Base-by-base conservation (phyloP, 345 rosid species). In the Corymbia maculata region DNA sequence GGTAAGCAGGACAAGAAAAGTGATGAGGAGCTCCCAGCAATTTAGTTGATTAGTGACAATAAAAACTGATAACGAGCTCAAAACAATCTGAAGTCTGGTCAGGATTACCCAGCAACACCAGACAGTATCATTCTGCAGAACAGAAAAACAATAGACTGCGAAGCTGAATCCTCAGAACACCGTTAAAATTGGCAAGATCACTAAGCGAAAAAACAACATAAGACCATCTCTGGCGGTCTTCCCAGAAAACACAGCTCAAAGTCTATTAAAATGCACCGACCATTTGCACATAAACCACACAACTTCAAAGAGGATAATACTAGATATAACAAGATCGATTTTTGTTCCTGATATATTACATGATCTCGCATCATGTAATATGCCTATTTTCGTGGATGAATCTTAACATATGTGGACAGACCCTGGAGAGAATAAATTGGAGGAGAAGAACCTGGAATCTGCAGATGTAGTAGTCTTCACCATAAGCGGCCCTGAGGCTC, bases 401-500 rank as follows among this genome's bases (percentile, higher is more conserved):
- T 70, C 42, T 70, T 70, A 70, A 45, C 45, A 8, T 16, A 17
- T 0, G 13, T 70, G 80, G 49, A 16, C 10, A 19, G 79, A 32
- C 45, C 22, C 79, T 28, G 22, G 16, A 68, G 24, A 68, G 79
- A 68, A 44, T 32, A 17, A 68, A 32, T 16, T 8, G 44, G 79
- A 68, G 79, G 79, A 70, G 24, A 9, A 24, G 51, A 66, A 95
- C 99, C 98, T 97, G 98, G 91, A 97, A 92, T 87, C 96, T 94
- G 94, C 96, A 94, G 57, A 95, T 90, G 93, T 97, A 96, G 90
- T 93, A 96, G 85, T 96, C 97, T 85, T 95, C 95, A 57, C 98
- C 98, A 44, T 87, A 93, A 36, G 90, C 42, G 45, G 89, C 93
- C 87, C 92, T 91, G 87, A 95, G 59, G 13, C 87, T 51, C 55